Base-by-base conservation (phyloP, 495 filamentous ascomycete genomes). In the Hapsidospora chrysogenum region DNA sequence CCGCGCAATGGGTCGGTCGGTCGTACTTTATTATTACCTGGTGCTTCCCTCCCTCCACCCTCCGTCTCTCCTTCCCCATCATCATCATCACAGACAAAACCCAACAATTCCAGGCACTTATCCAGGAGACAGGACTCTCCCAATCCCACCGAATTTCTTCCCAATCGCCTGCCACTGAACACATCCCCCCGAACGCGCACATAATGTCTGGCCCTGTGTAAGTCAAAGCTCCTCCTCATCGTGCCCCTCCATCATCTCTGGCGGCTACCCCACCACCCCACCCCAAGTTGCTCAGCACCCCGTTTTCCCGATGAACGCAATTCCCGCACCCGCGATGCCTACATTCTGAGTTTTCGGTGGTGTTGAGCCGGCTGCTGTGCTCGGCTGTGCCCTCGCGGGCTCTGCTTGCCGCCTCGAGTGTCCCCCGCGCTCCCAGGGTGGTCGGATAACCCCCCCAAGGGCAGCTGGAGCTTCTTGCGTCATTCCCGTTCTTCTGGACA, bases 141-240 rank as follows among this genome's bases (percentile, higher is more conserved):
- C n/a, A n/a, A n/a, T n/a, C n/a, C n/a, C n/a, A n/a, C n/a, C n/a
- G n/a, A n/a, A n/a, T n/a, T n/a, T n/a, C n/a, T n/a, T n/a, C n/a
- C n/a, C n/a, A n/a, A n/a, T n/a, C n/a, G n/a, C n/a, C n/a, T n/a
- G n/a, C n/a, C n/a, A n/a, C n/a, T n/a, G n/a, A n/a, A n/a, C n/a
- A n/a, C n/a, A n/a, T n/a, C n/a, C n/a, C n/a, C n/a, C n/a, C n/a
- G n/a, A n/a, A n/a, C n/a, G n/a, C n/a, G n/a, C n/a, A n/a, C 49
- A 54, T 40, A 40, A 68, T 68, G 63, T 68, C 63, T 59, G 61
- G 62, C 46, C 49, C 63, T 52, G 61, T 61, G 63, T 68, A 66
- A 68, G 63, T 66, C 29, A 42, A 41, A 46, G 49, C 46, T 46
- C 44, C 49, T 43, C 47, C 32, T 26, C 16, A 29, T 18, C 27